phyloP scores from a whole-genome alignment of 75 land plant species.

The Cunninghamia lanceolata region DNA sequence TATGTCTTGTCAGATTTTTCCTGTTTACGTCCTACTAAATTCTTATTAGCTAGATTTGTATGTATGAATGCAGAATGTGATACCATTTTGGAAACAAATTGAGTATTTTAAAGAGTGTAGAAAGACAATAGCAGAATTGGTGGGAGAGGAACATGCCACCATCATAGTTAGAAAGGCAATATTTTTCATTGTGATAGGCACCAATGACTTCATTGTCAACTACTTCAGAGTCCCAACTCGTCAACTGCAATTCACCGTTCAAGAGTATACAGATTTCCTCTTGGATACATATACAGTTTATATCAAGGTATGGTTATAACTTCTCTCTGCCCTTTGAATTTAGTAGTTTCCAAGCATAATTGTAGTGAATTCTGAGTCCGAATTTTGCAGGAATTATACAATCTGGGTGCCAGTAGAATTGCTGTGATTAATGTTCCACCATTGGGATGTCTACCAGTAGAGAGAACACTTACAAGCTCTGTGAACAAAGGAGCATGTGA shows the following conservation, averaged over 20 bases:
- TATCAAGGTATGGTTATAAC: not conserved
- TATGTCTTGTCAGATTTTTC: not conserved
- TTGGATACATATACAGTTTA: not conserved
- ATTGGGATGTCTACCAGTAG: slow-evolving; percentile 6
- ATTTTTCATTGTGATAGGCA: slow-evolving; percentile 14
- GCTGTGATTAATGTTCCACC: slow-evolving; percentile 11
- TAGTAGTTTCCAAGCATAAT: not conserved
- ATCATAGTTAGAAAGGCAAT: slow-evolving; percentile 10
- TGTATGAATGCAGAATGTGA: slow-evolving; percentile 14
- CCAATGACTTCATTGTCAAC: slow-evolving; percentile 20
- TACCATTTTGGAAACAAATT: slow-evolving; percentile 18
- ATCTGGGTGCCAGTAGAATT: not conserved
- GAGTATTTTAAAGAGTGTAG: slow-evolving; percentile 20
- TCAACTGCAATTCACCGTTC: slow-evolving; percentile 11
- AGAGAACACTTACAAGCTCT: not conserved
- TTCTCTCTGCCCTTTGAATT: not conserved
- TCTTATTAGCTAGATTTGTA: no score
- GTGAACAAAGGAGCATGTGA: not conserved
- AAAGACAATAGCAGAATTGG: slow-evolving; percentile 6
- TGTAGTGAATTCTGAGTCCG: not conserved
- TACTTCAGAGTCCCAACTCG: slow-evolving; percentile 4
- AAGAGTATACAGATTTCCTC: slow-evolving; percentile 11
- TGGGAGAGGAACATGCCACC: slow-evolving; percentile 17
- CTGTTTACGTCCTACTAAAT: no score
- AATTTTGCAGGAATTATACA: slow-evolving; percentile 10